Evolutionary conservation across 2,329 filamentous ascomycete species (phyloP), one percentile per base, ranked within the genome.

Genomic region (Davidsoniella eucalypti): DNA sequence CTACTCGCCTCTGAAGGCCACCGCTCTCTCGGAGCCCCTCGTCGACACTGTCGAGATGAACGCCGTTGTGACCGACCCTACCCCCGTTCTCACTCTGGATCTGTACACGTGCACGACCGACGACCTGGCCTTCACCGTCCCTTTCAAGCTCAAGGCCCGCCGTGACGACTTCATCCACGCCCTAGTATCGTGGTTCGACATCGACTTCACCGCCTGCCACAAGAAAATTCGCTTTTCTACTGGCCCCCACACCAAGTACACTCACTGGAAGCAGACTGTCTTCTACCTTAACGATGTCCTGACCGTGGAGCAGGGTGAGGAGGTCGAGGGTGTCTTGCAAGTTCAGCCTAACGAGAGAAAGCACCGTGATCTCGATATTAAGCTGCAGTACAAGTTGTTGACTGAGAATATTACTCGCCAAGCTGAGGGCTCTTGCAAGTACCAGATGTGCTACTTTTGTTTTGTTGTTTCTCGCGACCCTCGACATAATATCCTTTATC

Each of bases 261-360:
- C 92, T 16, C 92, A 98, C 75, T 98, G 92, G 92, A 98, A 98
- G 72, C 92, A 98, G 73, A 98, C 92, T 10, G 92, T 98, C 55
- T 96, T 98, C 71, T 98, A 98, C 70, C 74, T 98, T 56, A 79
- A 84, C 61, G 88, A 98, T 58, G 85, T 94, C 33, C 71, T 98
- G 56, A 96, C 88, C 16, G 87, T 94, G 37, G 82, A 94, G 66
- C 75, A 86, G 61, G 87, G 83, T 52, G 92, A 98, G 71, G 73
- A 77, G 60, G 73, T 98, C 54, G 68, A 70, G 54, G 85, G 86
- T 60, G 70, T 73, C 29, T 69, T 98, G 39, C 73, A 78, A 56
- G 93, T 90, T 69, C 83, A 80, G 67, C 92, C 92, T 49, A 98
- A 94, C 64, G 75, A 83, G 56, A 88, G 92, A 76, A 96, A 98